These are phyloP conservation scores for Sinapis alba DNA, from an alignment of 441 rosid genomes.

Conservation along the genomic window DNA sequence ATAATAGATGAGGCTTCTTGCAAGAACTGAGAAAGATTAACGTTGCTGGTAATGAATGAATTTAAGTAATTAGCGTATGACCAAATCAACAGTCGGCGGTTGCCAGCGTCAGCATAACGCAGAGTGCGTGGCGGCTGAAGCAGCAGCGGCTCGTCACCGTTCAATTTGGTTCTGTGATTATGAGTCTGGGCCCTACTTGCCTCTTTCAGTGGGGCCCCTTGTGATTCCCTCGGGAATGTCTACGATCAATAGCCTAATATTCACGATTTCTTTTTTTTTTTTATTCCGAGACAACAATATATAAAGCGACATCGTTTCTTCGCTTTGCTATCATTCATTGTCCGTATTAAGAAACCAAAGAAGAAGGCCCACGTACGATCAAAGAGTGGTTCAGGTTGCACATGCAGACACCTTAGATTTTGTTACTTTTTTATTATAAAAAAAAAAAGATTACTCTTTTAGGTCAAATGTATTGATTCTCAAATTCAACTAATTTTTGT, in stretches of 20 bases:
- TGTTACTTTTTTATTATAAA: slow-evolving; percentile 7
- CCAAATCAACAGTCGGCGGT: neutral
- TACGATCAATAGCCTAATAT: slow-evolving; percentile 21
- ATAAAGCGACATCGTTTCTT: slow-evolving; percentile 26
- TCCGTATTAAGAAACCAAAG: slow-evolving; percentile 12
- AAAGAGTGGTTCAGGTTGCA: slow-evolving; percentile 41
- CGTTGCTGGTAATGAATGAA: neutral
- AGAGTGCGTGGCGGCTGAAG: slow-evolving; percentile 36
- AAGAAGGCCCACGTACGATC: slow-evolving; percentile 28
- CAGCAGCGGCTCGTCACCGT: slow-evolving; percentile 77
- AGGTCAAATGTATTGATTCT: slow-evolving; percentile 28
- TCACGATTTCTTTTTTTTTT: neutral
- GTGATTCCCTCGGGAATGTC: slow-evolving; percentile 28
- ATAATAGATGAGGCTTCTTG: neutral
- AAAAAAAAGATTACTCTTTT: neutral
- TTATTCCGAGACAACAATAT: neutral
- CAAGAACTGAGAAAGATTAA: neutral
- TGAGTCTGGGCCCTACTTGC: slow-evolving; percentile 31
- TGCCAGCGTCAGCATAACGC: slow-evolving; percentile 28
- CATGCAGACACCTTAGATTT: slow-evolving; percentile 10
- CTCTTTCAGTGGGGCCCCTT: slow-evolving; percentile 21
- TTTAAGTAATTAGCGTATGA: neutral
- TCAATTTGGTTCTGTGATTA: slow-evolving; percentile 45
- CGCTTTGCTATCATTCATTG: slow-evolving; percentile 24
- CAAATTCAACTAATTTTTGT: neutral